phyloP scores from a whole-genome alignment of 345 rosid genomes.

The Angophora floribunda region DNA sequence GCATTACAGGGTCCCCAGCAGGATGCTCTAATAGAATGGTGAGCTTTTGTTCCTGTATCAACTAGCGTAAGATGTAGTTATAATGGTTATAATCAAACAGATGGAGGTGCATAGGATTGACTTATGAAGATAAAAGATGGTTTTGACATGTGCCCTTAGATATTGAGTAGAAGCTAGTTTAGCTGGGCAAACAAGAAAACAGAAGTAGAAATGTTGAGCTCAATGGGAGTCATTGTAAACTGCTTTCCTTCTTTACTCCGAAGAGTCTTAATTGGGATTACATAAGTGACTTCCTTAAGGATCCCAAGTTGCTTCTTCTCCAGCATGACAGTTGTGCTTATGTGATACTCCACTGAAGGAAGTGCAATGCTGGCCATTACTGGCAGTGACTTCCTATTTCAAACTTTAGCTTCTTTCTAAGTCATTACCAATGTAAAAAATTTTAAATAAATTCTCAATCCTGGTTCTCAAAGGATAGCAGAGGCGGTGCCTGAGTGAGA shows the following conservation, averaged over 20 bases:
- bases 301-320: neutral
- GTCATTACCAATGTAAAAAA: neutral
- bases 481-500: neutral
- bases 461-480: neutral
- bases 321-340: neutral
- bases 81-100: neutral
- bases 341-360: neutral
- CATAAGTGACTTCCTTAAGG: neutral
- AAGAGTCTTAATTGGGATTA: neutral
- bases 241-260: neutral
- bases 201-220: constrained; percentile 40
- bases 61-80: neutral
- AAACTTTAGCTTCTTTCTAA: neutral
- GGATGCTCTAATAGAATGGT: neutral
- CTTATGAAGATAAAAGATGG: neutral
- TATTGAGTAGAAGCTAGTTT: neutral
- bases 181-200: constrained; percentile 1
- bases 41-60: neutral
- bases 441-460: neutral
- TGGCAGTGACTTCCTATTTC: neutral
- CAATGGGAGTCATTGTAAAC: too few species aligned
- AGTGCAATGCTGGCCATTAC: neutral
- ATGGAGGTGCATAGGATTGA: neutral
- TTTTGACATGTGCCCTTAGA: neutral
- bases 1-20: constrained; percentile 25